phyloP scores from a whole-genome alignment of 2,329 filamentous ascomycete genomes.

The Cercospora canescens region DNA sequence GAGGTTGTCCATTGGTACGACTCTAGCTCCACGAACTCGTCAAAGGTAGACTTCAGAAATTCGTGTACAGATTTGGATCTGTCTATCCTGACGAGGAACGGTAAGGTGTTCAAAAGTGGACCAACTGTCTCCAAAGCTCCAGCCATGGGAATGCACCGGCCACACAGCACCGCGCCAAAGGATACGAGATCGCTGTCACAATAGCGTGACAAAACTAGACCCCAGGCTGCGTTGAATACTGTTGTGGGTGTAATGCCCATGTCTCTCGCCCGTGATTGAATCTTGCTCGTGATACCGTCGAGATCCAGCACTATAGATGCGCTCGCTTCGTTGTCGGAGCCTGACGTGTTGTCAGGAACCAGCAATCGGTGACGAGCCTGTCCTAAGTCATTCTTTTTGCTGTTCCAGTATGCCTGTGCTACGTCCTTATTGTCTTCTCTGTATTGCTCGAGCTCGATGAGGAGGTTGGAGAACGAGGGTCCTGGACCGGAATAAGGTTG shows the following conservation, averaged over 20 bases:
- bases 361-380: not conserved
- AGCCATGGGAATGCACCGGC: not conserved
- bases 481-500: not conserved
- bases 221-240: slow-evolving; percentile 1
- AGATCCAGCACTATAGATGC: not conserved
- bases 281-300: not conserved
- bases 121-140: not conserved
- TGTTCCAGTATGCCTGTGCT: not conserved
- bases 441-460: not conserved
- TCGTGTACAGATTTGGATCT: not conserved
- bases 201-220: not conserved
- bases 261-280: not conserved
- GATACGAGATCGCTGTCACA: not conserved
- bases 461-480: not conserved
- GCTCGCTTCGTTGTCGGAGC: not conserved
- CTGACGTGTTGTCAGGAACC: not conserved
- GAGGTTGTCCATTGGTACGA: not conserved
- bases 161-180: slow-evolving; percentile 3
- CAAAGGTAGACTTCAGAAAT: not conserved
- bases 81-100: not conserved
- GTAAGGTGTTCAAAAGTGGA: slow-evolving; percentile 3
- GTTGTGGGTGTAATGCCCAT: not conserved
- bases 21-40: not conserved
- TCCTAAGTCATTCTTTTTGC: not conserved
- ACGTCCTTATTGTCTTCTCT: not conserved